Percentiles rank a stretch among this genome's conserved stretches.
Conservation (phyloP, 108 stramenopile species). For the Phaeodactylum tricornutum region DNA sequence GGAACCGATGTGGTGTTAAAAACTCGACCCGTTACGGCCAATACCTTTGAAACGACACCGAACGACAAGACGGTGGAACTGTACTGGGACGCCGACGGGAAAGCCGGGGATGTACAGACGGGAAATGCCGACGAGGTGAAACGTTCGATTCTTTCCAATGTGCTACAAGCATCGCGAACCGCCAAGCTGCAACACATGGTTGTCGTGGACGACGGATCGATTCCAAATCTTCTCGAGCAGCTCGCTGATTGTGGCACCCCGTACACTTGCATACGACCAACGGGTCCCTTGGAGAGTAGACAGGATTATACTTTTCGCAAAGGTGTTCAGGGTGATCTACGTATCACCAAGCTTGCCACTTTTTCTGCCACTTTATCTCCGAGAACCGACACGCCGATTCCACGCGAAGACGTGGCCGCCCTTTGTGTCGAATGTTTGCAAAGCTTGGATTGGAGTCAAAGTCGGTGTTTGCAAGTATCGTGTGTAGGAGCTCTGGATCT, state of each 20-base stretch:
- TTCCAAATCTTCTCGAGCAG: conserved; percentile 25
- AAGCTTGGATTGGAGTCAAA: conserved; percentile 54
- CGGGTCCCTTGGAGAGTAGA: conserved; percentile 28
- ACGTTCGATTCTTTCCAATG: conserved; percentile 22
- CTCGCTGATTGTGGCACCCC: conserved; percentile 37
- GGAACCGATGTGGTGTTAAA: conserved; percentile 49
- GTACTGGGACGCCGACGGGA: conserved; percentile 45
- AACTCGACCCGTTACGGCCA: conserved; percentile 37
- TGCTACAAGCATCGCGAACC: conserved; percentile 38
- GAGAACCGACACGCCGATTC: conserved; percentile 11
- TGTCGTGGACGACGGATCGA: conserved; percentile 37
- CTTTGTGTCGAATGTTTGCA: conserved; percentile 55
- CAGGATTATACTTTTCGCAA: conserved; percentile 49
- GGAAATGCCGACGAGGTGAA: conserved; percentile 8
- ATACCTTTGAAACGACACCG: conserved; percentile 55
- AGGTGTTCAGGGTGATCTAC: conserved; percentile 43
- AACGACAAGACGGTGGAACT: conserved; percentile 74
- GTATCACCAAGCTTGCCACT: conserved; percentile 5
- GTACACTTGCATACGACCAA: conserved; percentile 50
- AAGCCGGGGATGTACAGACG: conserved; percentile 9
- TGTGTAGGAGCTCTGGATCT: neutral
- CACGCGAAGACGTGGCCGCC: conserved; percentile 69
- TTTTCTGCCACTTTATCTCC: neutral
- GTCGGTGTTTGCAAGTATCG: conserved; percentile 17
- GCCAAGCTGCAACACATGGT: conserved; percentile 46